Conservation (phyloP, 2,329 filamentous ascomycete species). For the Metarhizium guizhouense region DNA sequence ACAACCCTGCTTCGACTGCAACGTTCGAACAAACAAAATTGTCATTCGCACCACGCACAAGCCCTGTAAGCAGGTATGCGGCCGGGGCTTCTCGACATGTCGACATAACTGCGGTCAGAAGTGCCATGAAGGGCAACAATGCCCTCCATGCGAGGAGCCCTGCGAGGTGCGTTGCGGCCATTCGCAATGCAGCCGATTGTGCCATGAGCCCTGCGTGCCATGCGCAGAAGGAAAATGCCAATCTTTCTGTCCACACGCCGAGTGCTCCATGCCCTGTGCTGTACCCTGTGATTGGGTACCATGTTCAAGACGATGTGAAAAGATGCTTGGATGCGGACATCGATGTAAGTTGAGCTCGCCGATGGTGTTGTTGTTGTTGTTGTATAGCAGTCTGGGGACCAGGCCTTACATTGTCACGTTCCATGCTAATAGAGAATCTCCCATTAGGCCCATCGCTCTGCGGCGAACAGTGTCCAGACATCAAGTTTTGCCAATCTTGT, state of each 20-base stretch:
- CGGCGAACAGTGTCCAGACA: slow-evolving; percentile 50
- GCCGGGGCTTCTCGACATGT: slow-evolving; percentile 42
- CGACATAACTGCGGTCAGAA: slow-evolving; percentile 39
- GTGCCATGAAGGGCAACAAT: slow-evolving; percentile 44
- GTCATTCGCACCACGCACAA: slow-evolving; percentile 32
- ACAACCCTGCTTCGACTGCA: slow-evolving; percentile 40
- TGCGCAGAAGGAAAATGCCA: slow-evolving; percentile 47
- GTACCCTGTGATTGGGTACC: slow-evolving; percentile 60
- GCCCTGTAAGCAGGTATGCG: slow-evolving; percentile 39
- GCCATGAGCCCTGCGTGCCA: slow-evolving; percentile 51
- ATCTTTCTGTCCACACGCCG: slow-evolving; percentile 45
- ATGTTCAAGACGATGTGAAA: slow-evolving; percentile 50
- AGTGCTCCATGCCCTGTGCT: slow-evolving; percentile 49
- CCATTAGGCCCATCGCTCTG: slow-evolving; percentile 44
- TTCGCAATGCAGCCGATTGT: slow-evolving; percentile 45
- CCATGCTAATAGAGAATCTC: not conserved
- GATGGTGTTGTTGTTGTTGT: not conserved
- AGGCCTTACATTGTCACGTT: too few relatives aligned
- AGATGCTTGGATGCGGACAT: slow-evolving; percentile 48
- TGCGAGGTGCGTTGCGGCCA: slow-evolving; percentile 51
- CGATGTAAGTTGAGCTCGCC: slow-evolving; percentile 31
- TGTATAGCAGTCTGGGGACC: not conserved
- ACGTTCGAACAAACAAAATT: slow-evolving; percentile 19
- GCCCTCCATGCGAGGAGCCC: slow-evolving; percentile 33
- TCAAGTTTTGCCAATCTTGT: slow-evolving; percentile 49